Evolutionary conservation across 1,284 basidiomycete genomes (phyloP).

Genomic region (Laetiporus sulphureus): DNA sequence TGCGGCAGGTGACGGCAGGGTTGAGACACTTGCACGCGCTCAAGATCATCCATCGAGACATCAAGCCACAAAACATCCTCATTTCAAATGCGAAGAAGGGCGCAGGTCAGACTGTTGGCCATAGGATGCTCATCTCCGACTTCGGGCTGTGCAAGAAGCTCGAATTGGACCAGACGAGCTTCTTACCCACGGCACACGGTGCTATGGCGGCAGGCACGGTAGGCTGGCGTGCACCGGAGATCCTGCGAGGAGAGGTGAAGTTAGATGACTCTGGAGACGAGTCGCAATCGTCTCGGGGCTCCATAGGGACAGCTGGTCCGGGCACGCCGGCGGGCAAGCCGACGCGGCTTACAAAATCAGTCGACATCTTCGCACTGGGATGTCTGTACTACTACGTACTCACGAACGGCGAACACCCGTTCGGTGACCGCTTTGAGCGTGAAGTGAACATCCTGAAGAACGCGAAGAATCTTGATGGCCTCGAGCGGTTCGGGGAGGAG

Average conservation of each 20-base stretch:
- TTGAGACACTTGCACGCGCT: constrained; percentile 88
- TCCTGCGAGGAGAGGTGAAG: constrained; percentile 85
- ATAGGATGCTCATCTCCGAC: constrained; percentile 92
- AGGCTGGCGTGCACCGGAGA: constrained; percentile 94
- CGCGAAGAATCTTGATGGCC: constrained; percentile 57
- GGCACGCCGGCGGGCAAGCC: constrained; percentile 36
- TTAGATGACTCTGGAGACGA: constrained; percentile 71
- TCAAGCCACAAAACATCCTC: constrained; percentile 98
- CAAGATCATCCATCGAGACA: constrained; percentile 96
- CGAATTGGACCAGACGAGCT: constrained; percentile 90
- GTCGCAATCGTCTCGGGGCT: constrained; percentile 61
- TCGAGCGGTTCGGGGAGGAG: constrained; percentile 86
- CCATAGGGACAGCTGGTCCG: constrained; percentile 41
- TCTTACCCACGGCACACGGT: constrained; percentile 75
- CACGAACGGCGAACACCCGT: constrained; percentile 86
- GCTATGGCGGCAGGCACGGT: constrained; percentile 87
- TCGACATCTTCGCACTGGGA: constrained; percentile 91
- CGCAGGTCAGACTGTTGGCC: constrained; percentile 38
- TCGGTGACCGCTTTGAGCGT: constrained; percentile 84
- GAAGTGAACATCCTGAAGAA: constrained; percentile 90
- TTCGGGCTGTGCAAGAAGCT: constrained; percentile 92
- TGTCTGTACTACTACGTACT: constrained; percentile 91
- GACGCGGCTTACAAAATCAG: constrained; percentile 81
- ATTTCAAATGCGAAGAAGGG: constrained; percentile 69
- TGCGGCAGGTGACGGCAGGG: constrained; percentile 85